Evolutionary conservation across 2,329 filamentous ascomycete genomes (phyloP), one percentile per base, ranked within the genome.

Genomic region (Fusarium domesticum): DNA sequence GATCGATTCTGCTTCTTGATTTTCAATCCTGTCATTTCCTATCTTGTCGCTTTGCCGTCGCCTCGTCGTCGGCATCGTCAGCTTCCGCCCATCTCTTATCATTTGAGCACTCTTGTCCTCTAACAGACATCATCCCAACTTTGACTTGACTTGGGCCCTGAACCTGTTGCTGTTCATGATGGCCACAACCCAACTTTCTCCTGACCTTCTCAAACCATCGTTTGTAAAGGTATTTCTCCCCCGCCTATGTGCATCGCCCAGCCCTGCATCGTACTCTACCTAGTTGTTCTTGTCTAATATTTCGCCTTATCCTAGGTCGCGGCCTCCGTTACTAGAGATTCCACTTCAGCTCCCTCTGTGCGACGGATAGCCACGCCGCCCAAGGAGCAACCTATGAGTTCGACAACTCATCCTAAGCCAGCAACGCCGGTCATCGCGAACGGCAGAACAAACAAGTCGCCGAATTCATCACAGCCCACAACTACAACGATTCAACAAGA

Each of bases 171-270:
- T 42, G 50, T 51, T 43, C 47, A 59, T 52, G 53, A 79, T 79
- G 75, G 70, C 75, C 50, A 69, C 73, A 36, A 64, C 71, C 43
- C 69, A 71, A 59, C 66, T 73, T 56, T 65, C 71, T 56, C 60
- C 72, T 50, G 75, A 77, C 54, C 53, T 70, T 43, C 70, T 70
- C 41, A 82, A 80, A 67, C 77, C 84, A 57, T 88, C 85, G 34
- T 90, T 90, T 74, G 86, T 86, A 68, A 89, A 87, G 78, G 86
- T 88, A 71, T 42, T 37, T 33, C 36, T 17, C 42, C 32, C 38
- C 38, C 40, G 15, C 32, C 18, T 23, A 30, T 18, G 19, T 42
- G 18, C 15, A 6, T 20, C 25, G 11, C 44, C 19, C 7, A 17
- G 39, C 41, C 38, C 40, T 41, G 39, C 39, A 42, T 36, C 38